Evolutionary conservation across 352 stramenopile species (phyloP), one percentile per base, ranked within the genome.

Genomic region (Poterioochromonas sp.): DNA sequence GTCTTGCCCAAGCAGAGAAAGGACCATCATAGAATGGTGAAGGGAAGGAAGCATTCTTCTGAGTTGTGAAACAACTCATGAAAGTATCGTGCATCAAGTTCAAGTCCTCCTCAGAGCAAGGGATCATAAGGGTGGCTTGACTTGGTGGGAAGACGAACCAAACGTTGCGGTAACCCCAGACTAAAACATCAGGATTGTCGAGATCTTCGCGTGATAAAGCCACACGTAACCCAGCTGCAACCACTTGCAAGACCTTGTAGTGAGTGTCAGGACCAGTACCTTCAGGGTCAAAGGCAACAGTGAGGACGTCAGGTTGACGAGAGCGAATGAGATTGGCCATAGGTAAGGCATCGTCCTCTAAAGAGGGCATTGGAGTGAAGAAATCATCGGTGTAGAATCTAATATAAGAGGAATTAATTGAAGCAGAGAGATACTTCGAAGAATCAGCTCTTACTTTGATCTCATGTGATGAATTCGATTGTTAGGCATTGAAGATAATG

Each of bases 131-230:
- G 1, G 76, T 79, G 54, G 53, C 53, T 51, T 79, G n/a, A 53
- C 29, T 29, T 39, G 74, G 69, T 34, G 69, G 26, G 34, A 79
- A 79, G 22, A 60, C 43, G 40, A 79, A 79, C 76, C 76, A 79
- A 29, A 79, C 76, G 78, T 79, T 79, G 18, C 76, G 58, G 78
- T 79, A 79, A n/a, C 76, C 76, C 76, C 76, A 79, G 3, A 79
- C 58, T 0, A 54, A 63, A 11, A 76, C n/a, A n/a, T 58, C 39
- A 34, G 18, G 12, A 54, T 51, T 51, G 0, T 41, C 47, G 5
- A 76, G 29, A 43, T 53, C 37, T 32, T 77, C n/a, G 40, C 63
- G 29, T 22, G 26, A 29, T 2, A 77, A 34, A 20, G 53, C 69
- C 53, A 79, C 78, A 11, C 58, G 58, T 39, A 73, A 68, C 2